Base-by-base conservation (phyloP, 805 yeast genomes). In the Cyberlindnera xishuangbannaensis region DNA sequence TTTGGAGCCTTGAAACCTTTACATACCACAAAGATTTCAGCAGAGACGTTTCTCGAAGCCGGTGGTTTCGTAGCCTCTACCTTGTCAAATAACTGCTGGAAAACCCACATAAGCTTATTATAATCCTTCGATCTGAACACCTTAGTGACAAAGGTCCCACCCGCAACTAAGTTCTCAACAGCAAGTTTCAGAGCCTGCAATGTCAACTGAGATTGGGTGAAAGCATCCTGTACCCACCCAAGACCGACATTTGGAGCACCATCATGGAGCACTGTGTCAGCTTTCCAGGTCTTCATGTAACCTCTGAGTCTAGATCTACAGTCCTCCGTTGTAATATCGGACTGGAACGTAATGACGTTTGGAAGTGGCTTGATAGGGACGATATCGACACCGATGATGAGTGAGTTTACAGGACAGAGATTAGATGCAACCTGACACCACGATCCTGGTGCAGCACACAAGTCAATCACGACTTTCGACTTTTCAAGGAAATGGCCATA, bases 181-280 rank as follows among this genome's bases (percentile, higher is more conserved):
- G 98, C 99, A 40, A 92, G 69, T 58, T 81, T 86, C 52, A 92
- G 69, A 20, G 97, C 95, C 65, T 88, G 95, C 47, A 92, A 67
- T 19, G 95, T 94, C 48, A 92, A 76, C 55, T 90, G 97, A 18
- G 96, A 86, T 65, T 92, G 99, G 2, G 97, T 86, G 64, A 85
- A 92, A 1, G 99, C 98, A 76, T 92, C 99, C 61, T 92, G 99
- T 15, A 84, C 92, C 99, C 99, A 92, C n/a, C 95, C 95, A 54
- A 92, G 71, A 80, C 99, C 99, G 50, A 92, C 97, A 55, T 92
- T 92, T 19, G 99, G 99, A 18, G 99, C 99, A 79, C 99, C 99
- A 71, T 92, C 99, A 62, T 92, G 98, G 55, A 92, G 65, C 14
- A 92, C 97, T 0, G 95, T 85, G 56, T 92, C 97, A 2, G 97